A percentile compares a stretch with the other conserved stretches of the same genome.
These are phyloP conservation scores for Onygena corvina DNA, from an alignment of 2,329 filamentous ascomycete genomes.

Conservation along the genomic window DNA sequence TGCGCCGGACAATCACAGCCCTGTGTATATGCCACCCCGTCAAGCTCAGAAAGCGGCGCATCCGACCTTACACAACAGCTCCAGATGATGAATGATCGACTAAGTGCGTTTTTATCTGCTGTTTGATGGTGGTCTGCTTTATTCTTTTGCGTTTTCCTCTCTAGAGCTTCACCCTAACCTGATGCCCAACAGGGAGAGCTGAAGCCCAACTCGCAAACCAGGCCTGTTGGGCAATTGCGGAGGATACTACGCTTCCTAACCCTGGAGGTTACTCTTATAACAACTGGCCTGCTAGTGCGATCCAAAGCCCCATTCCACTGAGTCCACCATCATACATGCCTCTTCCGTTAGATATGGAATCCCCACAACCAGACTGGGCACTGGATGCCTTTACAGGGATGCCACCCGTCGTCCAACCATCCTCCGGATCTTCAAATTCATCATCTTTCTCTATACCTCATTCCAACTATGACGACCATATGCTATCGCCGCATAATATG, in stretches of 20 bases:
- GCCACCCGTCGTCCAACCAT: constrained; percentile 1
- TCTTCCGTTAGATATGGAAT: constrained; percentile 7
- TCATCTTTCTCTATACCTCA: constrained; percentile 5
- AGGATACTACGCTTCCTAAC: neutral
- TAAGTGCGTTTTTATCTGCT: neutral
- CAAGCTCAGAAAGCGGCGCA: constrained; percentile 1
- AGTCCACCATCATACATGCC: constrained; percentile 5
- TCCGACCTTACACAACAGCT: constrained; percentile 6
- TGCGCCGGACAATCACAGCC: constrained; percentile 5
- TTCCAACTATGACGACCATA: constrained; percentile 4
- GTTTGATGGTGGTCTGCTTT: neutral
- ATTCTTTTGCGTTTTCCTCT: neutral
- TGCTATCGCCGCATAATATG: constrained; percentile 6
- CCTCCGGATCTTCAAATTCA: constrained; percentile 3
- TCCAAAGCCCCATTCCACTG: neutral
- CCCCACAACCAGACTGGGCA: constrained; percentile 6
- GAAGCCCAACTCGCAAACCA: constrained; percentile 7
- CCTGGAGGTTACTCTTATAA: constrained; percentile 5
- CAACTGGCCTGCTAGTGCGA: neutral
- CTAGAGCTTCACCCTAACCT: neutral
- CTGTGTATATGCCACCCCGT: constrained; percentile 7
- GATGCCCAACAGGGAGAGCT: neutral
- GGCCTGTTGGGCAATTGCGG: constrained; percentile 4
- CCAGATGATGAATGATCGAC: constrained; percentile 8
- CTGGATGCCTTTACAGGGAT: constrained; percentile 4